Evolutionary conservation across 345 rosid species (phyloP).

Genomic region (Linum lewisii): DNA sequence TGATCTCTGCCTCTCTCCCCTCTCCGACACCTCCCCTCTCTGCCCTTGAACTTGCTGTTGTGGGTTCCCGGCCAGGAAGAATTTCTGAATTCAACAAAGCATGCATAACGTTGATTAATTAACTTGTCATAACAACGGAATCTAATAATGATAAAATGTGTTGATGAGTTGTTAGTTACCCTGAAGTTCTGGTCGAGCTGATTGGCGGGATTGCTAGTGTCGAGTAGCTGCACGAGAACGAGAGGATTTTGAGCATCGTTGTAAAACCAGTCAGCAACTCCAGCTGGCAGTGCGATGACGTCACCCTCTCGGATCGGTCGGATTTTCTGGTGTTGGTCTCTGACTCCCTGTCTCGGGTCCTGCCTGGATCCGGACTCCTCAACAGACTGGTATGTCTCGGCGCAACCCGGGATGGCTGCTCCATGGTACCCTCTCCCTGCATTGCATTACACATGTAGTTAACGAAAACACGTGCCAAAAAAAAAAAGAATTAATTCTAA

Average conservation of each 20-base stretch:
- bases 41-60: slow-evolving; percentile 14
- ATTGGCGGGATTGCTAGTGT: slow-evolving; percentile 26
- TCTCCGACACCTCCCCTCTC: neutral
- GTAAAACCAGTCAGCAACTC: slow-evolving; percentile 37
- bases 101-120: too few relatives aligned
- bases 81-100: slow-evolving; percentile 23
- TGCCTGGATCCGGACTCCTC: slow-evolving; percentile 19
- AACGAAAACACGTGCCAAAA: neutral
- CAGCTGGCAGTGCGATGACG: slow-evolving; percentile 33
- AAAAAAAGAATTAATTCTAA: too few relatives aligned
- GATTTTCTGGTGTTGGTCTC: slow-evolving; percentile 29
- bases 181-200: slow-evolving; percentile 38
- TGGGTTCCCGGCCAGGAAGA: slow-evolving; percentile 45
- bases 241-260: slow-evolving; percentile 29
- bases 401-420: slow-evolving; percentile 29
- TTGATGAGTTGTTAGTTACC: slow-evolving; percentile 10
- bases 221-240: slow-evolving; percentile 25
- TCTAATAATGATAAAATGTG: too few relatives aligned
- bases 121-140: too few relatives aligned
- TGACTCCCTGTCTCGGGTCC: slow-evolving; percentile 15
- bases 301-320: slow-evolving; percentile 28
- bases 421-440: slow-evolving; percentile 30
- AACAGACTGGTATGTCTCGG: slow-evolving; percentile 26
- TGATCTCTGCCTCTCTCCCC: neutral
- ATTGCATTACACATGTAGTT: neutral